Conservation (phyloP, 805 yeast genomes). For the Ogataea pignaliae region DNA sequence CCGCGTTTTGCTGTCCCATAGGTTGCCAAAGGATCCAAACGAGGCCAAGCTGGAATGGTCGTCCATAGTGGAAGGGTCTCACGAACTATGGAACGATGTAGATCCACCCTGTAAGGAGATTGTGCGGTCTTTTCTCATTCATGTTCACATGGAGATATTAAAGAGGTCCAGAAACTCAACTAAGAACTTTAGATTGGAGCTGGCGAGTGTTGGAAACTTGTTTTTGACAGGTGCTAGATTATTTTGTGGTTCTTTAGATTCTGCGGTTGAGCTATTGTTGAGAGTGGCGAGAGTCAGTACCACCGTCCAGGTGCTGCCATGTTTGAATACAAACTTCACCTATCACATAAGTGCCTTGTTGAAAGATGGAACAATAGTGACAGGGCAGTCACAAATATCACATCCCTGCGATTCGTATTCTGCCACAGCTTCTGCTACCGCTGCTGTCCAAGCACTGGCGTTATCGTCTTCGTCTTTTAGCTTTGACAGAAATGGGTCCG, state of each 20-base stretch:
- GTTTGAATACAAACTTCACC: conserved; percentile 78
- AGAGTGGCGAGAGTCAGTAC: conserved; percentile 59
- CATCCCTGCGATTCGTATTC: conserved; percentile 50
- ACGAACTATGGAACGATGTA: conserved; percentile 59
- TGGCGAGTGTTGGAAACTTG: conserved; percentile 83
- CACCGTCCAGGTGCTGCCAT: conserved; percentile 61
- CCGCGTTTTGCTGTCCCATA: conserved; percentile 37
- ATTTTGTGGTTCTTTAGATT: conserved; percentile 79
- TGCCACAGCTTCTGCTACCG: not conserved
- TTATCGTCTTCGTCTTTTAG: too few species aligned
- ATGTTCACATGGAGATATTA: conserved; percentile 71
- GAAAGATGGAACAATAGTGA: conserved; percentile 63
- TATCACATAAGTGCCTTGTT: conserved; percentile 81
- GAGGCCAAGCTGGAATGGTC: conserved; percentile 73
- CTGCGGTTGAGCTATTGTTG: conserved; percentile 72
- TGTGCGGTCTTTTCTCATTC: conserved; percentile 70
- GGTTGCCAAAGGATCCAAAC: conserved; percentile 44
- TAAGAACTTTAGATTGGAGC: conserved; percentile 63
- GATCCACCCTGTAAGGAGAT: conserved; percentile 64
- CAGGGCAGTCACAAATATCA: conserved; percentile 91
- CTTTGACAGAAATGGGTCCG: not conserved
- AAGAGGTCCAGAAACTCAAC: conserved; percentile 55
- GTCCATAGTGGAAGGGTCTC: conserved; percentile 73
- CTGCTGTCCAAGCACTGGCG: too few species aligned
- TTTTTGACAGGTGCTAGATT: conserved; percentile 77